Evolutionary conservation across 768 basidiomycete species (phyloP).

Genomic region (Leccinum subtestaceum): DNA sequence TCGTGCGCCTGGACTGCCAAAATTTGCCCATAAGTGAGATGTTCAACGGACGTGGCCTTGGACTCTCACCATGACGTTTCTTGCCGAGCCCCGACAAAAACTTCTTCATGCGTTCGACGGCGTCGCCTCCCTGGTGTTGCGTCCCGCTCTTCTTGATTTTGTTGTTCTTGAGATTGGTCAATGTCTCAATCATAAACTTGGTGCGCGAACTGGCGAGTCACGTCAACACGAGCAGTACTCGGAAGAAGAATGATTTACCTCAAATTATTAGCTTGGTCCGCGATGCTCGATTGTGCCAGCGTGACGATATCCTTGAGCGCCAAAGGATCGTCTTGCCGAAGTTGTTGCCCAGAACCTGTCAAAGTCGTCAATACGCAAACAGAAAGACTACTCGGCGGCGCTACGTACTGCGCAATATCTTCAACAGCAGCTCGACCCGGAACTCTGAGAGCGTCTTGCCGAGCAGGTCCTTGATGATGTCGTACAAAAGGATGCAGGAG

Average conservation of each 20-base stretch:
- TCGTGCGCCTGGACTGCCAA: slow-evolving; percentile 77
- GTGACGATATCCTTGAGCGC: slow-evolving; percentile 90
- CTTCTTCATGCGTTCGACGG: slow-evolving; percentile 86
- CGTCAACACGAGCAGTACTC: background rate
- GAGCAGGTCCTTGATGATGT: background rate
- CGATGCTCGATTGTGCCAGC: slow-evolving; percentile 71
- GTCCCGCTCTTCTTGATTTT: slow-evolving; percentile 64
- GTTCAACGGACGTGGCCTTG: background rate
- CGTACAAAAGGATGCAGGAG: too few species aligned
- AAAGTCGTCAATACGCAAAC: slow-evolving; percentile 5
- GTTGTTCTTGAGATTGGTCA: slow-evolving; percentile 91
- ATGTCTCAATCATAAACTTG: slow-evolving; percentile 92
- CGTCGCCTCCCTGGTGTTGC: slow-evolving; percentile 70
- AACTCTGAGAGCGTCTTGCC: slow-evolving; percentile 66
- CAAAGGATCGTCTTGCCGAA: slow-evolving; percentile 88
- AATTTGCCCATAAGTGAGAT: background rate
- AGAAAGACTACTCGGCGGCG: background rate
- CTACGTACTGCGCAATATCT: slow-evolving; percentile 73
- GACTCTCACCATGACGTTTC: slow-evolving; percentile 61
- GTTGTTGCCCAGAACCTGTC: slow-evolving; percentile 86
- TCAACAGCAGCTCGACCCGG: slow-evolving; percentile 82
- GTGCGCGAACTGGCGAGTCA: slow-evolving; percentile 68
- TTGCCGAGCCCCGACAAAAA: slow-evolving; percentile 67
- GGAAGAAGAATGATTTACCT: slow-evolving; percentile 40
- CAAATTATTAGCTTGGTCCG: slow-evolving; percentile 44